Evolutionary conservation across 106 monocot genomes (phyloP).

Genomic region (Chionographis japonica): DNA sequence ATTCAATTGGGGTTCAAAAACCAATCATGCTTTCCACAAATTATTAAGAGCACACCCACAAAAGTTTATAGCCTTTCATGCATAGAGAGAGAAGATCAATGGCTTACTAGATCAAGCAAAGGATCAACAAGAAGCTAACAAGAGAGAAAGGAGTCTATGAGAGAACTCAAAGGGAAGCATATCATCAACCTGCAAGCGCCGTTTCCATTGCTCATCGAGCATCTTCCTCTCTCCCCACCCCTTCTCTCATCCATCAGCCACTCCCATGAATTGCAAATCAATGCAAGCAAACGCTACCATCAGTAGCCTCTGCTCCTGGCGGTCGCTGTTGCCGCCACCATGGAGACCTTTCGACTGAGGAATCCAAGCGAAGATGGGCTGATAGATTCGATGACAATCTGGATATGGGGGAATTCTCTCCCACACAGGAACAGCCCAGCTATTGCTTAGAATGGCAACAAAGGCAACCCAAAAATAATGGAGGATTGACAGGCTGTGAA

Average conservation of each 20-base stretch:
- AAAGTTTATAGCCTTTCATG: too few species aligned
- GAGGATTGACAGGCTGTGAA: slow-evolving; percentile 19
- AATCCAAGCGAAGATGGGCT: background rate
- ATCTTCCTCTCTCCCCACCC: slow-evolving; percentile 17
- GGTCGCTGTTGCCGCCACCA: background rate
- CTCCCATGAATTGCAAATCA: slow-evolving; percentile 8
- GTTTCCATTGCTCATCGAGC: slow-evolving; percentile 13
- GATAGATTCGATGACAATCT: background rate
- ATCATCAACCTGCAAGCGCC: slow-evolving; percentile 26
- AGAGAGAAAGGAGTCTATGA: background rate
- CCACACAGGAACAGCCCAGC: slow-evolving; percentile 12
- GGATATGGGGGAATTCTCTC: background rate
- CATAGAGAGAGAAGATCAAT: background rate
- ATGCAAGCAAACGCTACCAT: background rate
- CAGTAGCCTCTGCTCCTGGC: background rate
- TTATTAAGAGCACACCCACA: too few species aligned
- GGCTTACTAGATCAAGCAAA: background rate
- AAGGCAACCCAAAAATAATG: slow-evolving; percentile 12
- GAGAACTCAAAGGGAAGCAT: background rate
- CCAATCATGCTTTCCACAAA: too few species aligned
- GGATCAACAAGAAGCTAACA: background rate
- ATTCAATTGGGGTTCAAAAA: too few species aligned
- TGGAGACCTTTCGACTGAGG: background rate
- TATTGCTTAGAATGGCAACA: slow-evolving; percentile 16
- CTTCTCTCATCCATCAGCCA: slow-evolving; percentile 16